A percentile compares a stretch with the other conserved stretches of the same genome.
phyloP scores from a whole-genome alignment of 2,329 filamentous ascomycete species.

The Aureobasidium sp. region DNA sequence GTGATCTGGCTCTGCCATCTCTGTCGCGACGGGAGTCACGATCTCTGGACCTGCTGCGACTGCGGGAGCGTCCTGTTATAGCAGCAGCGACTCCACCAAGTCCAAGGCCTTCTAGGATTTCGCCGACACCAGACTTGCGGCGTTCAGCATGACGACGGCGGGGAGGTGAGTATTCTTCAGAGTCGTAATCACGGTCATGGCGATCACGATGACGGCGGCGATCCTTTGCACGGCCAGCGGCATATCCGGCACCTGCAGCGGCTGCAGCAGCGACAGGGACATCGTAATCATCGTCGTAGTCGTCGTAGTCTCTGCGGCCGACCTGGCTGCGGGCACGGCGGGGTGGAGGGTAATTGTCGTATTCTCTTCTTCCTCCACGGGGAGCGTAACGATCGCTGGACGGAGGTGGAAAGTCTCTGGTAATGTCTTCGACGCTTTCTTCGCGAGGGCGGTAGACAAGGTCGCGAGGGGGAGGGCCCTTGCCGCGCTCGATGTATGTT shows the following conservation, averaged over 20 bases:
- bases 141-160: slow-evolving; percentile 36
- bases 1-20: slow-evolving; percentile 40
- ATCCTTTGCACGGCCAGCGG: slow-evolving; percentile 25
- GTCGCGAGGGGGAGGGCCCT: slow-evolving; percentile 38
- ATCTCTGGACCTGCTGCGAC: slow-evolving; percentile 54
- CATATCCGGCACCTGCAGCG: slow-evolving; percentile 30
- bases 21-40: slow-evolving; percentile 48
- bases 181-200: slow-evolving; percentile 34
- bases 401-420: slow-evolving; percentile 75
- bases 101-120: slow-evolving; percentile 53
- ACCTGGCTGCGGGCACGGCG: slow-evolving; percentile 56
- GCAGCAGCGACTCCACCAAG: slow-evolving; percentile 48
- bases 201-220: slow-evolving; percentile 43
- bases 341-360: slow-evolving; percentile 41
- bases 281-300: slow-evolving; percentile 48
- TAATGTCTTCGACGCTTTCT: slow-evolving; percentile 79
- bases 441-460: slow-evolving; percentile 54
- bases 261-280: slow-evolving; percentile 37
- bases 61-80: slow-evolving; percentile 51
- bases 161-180: slow-evolving; percentile 37
- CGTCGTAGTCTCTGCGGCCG: slow-evolving; percentile 49
- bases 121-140: slow-evolving; percentile 55
- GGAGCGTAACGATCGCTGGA: slow-evolving; percentile 29
- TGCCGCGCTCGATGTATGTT: slow-evolving; percentile 43
- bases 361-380: slow-evolving; percentile 23